These are phyloP conservation scores for Colletotrichum graminicola DNA, from an alignment of 2,329 filamentous ascomycete genomes.

Conservation along the genomic window DNA sequence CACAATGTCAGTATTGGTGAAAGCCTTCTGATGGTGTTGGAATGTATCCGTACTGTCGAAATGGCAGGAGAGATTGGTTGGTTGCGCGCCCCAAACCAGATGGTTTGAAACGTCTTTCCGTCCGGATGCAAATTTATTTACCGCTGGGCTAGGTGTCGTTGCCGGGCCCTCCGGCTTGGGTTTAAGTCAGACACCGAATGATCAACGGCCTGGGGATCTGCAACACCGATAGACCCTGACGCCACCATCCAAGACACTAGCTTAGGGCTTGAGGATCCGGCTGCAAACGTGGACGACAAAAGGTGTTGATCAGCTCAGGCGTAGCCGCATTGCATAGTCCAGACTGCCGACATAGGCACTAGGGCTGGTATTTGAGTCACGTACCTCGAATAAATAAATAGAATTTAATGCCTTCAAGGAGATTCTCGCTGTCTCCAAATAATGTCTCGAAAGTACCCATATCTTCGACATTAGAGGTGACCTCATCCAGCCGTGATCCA, in stretches of 20 bases:
- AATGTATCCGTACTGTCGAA: slow-evolving; percentile 11
- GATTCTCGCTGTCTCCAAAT: background rate
- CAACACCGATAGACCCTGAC: slow-evolving; percentile 24
- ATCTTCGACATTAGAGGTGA: no score
- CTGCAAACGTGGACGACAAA: slow-evolving; percentile 27
- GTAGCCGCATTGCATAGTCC: background rate
- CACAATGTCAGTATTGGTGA: no score
- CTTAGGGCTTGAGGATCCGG: background rate
- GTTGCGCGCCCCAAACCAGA: background rate
- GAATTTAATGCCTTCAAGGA: no score
- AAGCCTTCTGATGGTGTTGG: background rate
- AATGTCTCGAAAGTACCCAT: background rate
- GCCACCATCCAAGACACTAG: slow-evolving; percentile 17
- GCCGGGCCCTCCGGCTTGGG: background rate
- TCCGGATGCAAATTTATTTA: slow-evolving; percentile 1
- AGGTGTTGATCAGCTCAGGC: slow-evolving; percentile 14
- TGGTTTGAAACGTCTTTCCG: background rate
- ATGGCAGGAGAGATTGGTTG: background rate
- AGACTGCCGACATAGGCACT: background rate
- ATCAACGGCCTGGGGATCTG: slow-evolving; percentile 26
- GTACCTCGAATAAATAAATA: background rate
- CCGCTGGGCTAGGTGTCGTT: background rate
- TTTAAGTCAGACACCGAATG: slow-evolving; percentile 11
- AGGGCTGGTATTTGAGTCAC: background rate
- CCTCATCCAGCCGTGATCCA: background rate